These are phyloP conservation scores for Nematodospora anomalae DNA, from an alignment of 1,139 yeast genomes.

Conservation along the genomic window DNA sequence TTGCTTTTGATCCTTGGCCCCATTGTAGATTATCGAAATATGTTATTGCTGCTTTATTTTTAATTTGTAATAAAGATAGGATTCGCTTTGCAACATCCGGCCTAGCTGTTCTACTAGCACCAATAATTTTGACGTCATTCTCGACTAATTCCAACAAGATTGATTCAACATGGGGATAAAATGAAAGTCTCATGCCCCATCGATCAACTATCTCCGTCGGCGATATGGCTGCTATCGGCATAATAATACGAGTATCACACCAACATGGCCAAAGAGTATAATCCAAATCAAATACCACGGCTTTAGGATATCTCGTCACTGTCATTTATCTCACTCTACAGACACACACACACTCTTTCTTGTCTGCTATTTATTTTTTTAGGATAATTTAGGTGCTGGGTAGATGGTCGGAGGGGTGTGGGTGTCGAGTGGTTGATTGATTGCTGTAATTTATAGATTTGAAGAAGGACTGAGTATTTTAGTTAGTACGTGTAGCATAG, in stretches of 20 bases:
- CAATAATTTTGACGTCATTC: constrained; percentile 49
- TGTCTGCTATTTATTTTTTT: no score
- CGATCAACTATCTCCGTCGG: constrained; percentile 39
- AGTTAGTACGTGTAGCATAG: no score
- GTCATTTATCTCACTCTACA: no score
- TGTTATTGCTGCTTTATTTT: constrained; percentile 45
- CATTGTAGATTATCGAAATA: constrained; percentile 59
- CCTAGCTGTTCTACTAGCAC: constrained; percentile 69
- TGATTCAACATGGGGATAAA: constrained; percentile 61
- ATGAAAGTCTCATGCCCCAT: constrained; percentile 47
- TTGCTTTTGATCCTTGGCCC: constrained; percentile 66
- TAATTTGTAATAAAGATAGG: constrained; percentile 49
- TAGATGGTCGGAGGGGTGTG: no score
- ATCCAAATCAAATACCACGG: constrained; percentile 73
- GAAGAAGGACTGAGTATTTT: no score
- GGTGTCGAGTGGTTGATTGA: no score
- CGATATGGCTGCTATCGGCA: constrained; percentile 36
- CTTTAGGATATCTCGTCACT: constrained; percentile 45
- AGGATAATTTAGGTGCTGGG: no score
- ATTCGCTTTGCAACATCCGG: constrained; percentile 62
- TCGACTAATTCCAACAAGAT: constrained; percentile 47
- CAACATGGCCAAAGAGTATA: constrained; percentile 76
- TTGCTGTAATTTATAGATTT: no score
- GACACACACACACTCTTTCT: no score
- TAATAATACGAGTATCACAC: constrained; percentile 64